Evolutionary conservation across 225 moss, liverwort and hornwort genomes (phyloP), one percentile per base, ranked within the genome.

Genomic region (Lunularia cruciata): DNA sequence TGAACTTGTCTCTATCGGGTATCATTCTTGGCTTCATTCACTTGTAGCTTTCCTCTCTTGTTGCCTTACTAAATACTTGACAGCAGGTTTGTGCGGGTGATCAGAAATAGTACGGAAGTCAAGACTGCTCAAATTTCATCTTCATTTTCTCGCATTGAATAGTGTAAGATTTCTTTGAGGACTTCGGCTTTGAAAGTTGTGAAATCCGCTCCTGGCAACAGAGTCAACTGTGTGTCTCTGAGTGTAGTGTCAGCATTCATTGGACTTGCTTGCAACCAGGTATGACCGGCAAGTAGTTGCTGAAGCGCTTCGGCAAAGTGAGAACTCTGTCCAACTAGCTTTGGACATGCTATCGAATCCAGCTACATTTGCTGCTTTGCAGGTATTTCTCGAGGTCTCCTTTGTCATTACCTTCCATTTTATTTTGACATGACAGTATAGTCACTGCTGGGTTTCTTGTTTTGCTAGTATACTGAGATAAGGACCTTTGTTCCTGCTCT

Each of bases 331-430:
- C 65, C 90, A 96, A 74, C 42, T 80, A 70, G 92, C 96, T 72
- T 65, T 96, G 71, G 92, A 96, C 54, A 83, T 92, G 81, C 77
- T 96, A 83, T 85, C 86, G 73, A 80, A 96, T 71, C 83, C 92
- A 63, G 81, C 82, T 27, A 66, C 88, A 46, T 87, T 83, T 72
- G 78, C 82, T 52, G 82, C 92, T 63, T 83, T 96, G 72, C 86
- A 91, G 87, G 90, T 94, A 31, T 37, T 20, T 22, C 9, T 6
- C 19, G 6, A 20, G 2, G 5, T 65, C 18, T 12, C 18, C 15
- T 5, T 23, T 2, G 51, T 8, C 51, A 51, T 8, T 8, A 51
- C 4, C 19, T 0, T 51, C n/a, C 20, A 20, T 23, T 13, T n/a
- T n/a, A n/a, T n/a, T n/a, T n/a, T n/a, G n/a, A n/a, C n/a, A n/a